Conservation (phyloP, 1,284 basidiomycete genomes). For the Tylopilus sp. region DNA sequence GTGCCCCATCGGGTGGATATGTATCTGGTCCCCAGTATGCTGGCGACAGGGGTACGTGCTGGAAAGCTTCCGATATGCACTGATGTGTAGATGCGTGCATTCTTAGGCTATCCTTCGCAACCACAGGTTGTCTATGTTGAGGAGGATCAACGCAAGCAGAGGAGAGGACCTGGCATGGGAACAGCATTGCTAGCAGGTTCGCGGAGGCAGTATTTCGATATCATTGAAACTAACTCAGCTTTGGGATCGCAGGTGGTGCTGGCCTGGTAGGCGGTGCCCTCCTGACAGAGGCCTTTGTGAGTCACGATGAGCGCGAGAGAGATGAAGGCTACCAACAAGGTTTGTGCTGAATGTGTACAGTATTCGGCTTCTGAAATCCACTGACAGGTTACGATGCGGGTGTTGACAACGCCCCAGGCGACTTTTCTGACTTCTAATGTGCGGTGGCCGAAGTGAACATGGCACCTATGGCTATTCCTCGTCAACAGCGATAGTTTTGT, state of each 20-base stretch:
- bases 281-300: slow-evolving; percentile 48
- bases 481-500: slow-evolving; percentile 18
- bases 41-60: slow-evolving; percentile 21
- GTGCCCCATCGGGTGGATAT: slow-evolving; percentile 21
- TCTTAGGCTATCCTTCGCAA: slow-evolving; percentile 15
- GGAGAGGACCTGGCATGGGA: slow-evolving; percentile 29
- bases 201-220: slow-evolving; percentile 4
- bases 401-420: not conserved
- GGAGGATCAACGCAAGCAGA: slow-evolving; percentile 14
- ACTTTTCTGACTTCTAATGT: slow-evolving; percentile 7
- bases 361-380: slow-evolving; percentile 11
- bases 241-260: slow-evolving; percentile 43
- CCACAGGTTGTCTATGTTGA: slow-evolving; percentile 18
- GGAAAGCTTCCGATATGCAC: not conserved
- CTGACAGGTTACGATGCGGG: slow-evolving; percentile 25
- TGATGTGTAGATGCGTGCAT: not conserved
- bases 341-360: slow-evolving; percentile 11
- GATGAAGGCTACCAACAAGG: slow-evolving; percentile 40
- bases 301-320: slow-evolving; percentile 39
- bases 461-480: not conserved
- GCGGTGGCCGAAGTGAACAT: not conserved
- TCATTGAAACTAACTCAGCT: slow-evolving; percentile 7
- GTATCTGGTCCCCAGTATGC: not conserved
- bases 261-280: slow-evolving; percentile 59
- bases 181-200: slow-evolving; percentile 28